Conservation (phyloP, 2,329 filamentous ascomycete genomes). For the Neocucurbitaria cava region DNA sequence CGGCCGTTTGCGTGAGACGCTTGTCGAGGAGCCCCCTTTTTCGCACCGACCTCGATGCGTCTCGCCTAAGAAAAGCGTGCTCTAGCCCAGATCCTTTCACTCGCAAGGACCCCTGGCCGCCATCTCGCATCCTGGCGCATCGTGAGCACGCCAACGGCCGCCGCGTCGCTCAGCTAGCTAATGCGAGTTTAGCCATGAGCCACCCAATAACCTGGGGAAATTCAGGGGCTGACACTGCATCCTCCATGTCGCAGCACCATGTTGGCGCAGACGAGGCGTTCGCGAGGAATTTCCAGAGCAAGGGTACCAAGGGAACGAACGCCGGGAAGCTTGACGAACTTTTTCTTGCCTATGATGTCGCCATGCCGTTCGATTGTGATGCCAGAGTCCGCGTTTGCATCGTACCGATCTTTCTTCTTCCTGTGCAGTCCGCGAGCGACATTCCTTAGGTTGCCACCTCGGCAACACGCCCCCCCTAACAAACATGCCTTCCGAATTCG, state of each 20-base stretch:
- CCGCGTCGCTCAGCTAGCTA: slow-evolving; percentile 22
- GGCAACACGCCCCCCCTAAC: slow-evolving; percentile 4
- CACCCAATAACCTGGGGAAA: slow-evolving; percentile 46
- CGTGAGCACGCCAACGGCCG: slow-evolving; percentile 29
- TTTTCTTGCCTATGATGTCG: not conserved
- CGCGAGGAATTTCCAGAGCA: not conserved
- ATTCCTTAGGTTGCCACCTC: slow-evolving; percentile 8
- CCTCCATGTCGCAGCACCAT: slow-evolving; percentile 1
- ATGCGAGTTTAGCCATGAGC: slow-evolving; percentile 18
- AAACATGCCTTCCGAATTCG: slow-evolving; percentile 11
- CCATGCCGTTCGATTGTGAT: not conserved
- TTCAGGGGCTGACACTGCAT: slow-evolving; percentile 40
- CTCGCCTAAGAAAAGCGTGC: slow-evolving; percentile 16
- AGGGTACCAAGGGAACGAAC: slow-evolving; percentile 8
- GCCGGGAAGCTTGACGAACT: not conserved
- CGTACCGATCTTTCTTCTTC: not conserved
- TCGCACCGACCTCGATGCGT: slow-evolving; percentile 13
- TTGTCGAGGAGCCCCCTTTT: slow-evolving; percentile 26
- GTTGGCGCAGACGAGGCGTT: slow-evolving; percentile 3
- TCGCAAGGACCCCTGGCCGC: slow-evolving; percentile 4
- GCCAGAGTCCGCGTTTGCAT: not conserved
- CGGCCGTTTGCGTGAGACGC: slow-evolving; percentile 22
- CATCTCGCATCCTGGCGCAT: slow-evolving; percentile 26
- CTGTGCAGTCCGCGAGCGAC: slow-evolving; percentile 1
- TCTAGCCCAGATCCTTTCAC: slow-evolving; percentile 20